Evolutionary conservation across 2,329 filamentous ascomycete species (phyloP).

Genomic region (Basipetospora chlamydospora): DNA sequence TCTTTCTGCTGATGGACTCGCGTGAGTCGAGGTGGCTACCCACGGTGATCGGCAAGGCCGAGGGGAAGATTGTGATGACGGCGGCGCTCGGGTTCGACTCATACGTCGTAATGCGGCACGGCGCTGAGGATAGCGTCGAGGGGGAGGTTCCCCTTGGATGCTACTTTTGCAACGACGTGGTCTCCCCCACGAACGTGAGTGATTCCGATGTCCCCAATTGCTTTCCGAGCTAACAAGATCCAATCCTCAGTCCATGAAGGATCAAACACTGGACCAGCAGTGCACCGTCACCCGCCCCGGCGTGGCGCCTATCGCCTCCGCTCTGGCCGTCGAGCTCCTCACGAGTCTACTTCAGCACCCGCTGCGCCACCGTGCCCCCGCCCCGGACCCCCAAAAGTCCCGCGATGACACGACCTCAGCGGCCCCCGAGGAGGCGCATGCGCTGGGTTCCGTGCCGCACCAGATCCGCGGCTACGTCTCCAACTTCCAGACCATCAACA

Average conservation of each 20-base stretch:
- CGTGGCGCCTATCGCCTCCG: constrained; percentile 82
- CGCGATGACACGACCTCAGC: too few species aligned
- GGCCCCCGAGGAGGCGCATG: constrained; percentile 41
- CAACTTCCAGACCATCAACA: constrained; percentile 58
- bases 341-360: constrained; percentile 82
- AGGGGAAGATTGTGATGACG: constrained; percentile 91
- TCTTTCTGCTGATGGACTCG: constrained; percentile 96
- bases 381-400: constrained; percentile 48
- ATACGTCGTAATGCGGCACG: constrained; percentile 94
- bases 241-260: constrained; percentile 64
- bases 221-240: constrained; percentile 7
- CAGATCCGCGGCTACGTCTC: constrained; percentile 66
- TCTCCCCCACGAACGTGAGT: constrained; percentile 81
- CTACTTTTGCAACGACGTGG: constrained; percentile 98
- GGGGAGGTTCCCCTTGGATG: constrained; percentile 65
- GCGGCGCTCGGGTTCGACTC: constrained; percentile 93
- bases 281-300: constrained; percentile 94
- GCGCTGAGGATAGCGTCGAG: constrained; percentile 43
- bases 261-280: constrained; percentile 91
- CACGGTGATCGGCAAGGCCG: constrained; percentile 87
- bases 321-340: constrained; percentile 77
- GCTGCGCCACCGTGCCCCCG: constrained; percentile 43
- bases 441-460: constrained; percentile 60
- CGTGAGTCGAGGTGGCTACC: constrained; percentile 90
- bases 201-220: not conserved